phyloP scores from a whole-genome alignment of 768 basidiomycete genomes.

The Pulveroboletus sp. region DNA sequence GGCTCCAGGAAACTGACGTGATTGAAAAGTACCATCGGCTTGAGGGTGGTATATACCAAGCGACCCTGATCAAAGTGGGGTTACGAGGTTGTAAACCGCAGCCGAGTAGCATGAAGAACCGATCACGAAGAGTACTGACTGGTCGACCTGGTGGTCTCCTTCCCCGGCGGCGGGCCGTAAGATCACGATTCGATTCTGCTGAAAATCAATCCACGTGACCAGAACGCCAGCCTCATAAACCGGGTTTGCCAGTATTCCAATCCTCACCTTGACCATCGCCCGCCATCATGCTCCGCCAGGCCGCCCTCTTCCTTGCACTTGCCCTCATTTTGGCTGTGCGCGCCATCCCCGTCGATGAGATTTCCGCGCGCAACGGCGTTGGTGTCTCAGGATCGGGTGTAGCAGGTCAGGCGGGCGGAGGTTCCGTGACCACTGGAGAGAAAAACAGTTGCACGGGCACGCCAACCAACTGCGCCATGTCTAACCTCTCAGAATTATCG shows the following conservation, averaged over 20 bases:
- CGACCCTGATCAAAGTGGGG: no score
- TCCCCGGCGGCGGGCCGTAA: no score
- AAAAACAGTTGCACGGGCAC: conserved; percentile 9
- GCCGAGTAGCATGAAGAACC: no score
- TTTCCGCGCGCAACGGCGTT: conserved; percentile 13
- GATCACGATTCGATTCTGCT: conserved; percentile 13
- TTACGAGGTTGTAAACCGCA: no score
- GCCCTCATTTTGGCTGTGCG: conserved; percentile 22
- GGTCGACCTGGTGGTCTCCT: no score
- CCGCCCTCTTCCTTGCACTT: conserved; percentile 20
- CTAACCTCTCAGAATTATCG: not conserved
- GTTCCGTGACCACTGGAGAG: no score
- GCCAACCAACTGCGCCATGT: not conserved
- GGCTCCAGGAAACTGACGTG: no score
- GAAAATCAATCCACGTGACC: conserved; percentile 31
- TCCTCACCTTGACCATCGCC: conserved; percentile 11
- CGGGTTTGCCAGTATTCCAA: no score
- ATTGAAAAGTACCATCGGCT: no score
- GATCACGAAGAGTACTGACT: no score
- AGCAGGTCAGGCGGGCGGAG: no score
- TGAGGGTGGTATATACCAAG: no score
- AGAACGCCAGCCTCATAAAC: conserved; percentile 15
- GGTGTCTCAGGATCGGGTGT: conserved; percentile 11
- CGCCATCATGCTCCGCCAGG: conserved; percentile 25
- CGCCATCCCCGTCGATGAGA: conserved; percentile 26